Base-by-base conservation (phyloP, 257 asterid genomes). In the Sherardia arvensis region DNA sequence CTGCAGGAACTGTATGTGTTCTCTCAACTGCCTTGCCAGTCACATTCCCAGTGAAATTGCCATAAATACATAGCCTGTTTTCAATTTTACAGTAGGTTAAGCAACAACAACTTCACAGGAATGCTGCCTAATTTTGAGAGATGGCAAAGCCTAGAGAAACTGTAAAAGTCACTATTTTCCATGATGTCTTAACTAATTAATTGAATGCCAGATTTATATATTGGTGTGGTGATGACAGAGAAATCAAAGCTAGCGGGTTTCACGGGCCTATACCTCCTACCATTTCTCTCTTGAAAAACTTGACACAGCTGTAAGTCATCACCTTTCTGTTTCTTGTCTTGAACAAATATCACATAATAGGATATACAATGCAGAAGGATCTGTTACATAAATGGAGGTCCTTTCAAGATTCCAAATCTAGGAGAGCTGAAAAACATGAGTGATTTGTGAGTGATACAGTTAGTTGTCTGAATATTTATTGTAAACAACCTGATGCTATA, bases 331-430 rank as follows among this genome's bases (percentile, higher is more conserved):
- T 7, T 20, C 6, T 28, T 10, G 10, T 40, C 60, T 32, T 25
- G 48, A n/a, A n/a, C n/a, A n/a, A n/a, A n/a, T n/a, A n/a, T n/a
- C n/a, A n/a, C n/a, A n/a, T n/a, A n/a, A n/a, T n/a, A n/a, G n/a
- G n/a, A n/a, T n/a, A n/a, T n/a, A n/a, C n/a, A n/a, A n/a, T 62
- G 70, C 84, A 86, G 89, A 75, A 74, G 85, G 81, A 82, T 86
- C 65, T 74, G 83, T 64, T 77, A 82, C 75, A 76, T 84, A 74
- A 69, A 63, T 17, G 85, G 85, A 69, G 84, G 60, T 29, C 70
- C 78, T 69, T 77, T 84, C 7, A 47, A 59, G 48, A 78, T 87
- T 81, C 95, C 89, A 55, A 28, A 1, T 61, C 68, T 84, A 62
- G 43, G 62, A 69, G 26, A 75, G 76, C 72, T 82, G 84, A 73